These are phyloP conservation scores for Pseudonitzschia pungens DNA, from an alignment of 108 stramenopile species.

Conservation along the genomic window DNA sequence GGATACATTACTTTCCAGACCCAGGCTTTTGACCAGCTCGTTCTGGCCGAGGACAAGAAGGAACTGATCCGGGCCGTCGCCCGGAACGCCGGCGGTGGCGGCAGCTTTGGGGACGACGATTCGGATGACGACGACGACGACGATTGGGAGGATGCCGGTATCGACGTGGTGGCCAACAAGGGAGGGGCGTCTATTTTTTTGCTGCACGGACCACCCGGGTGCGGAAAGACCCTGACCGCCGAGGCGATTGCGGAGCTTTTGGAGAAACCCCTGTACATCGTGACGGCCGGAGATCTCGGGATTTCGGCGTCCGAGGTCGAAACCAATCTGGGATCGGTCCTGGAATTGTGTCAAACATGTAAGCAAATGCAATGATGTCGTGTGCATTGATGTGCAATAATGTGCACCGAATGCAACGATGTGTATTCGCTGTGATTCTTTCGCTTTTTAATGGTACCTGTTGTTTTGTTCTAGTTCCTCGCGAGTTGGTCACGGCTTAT, in stretches of 20 bases:
- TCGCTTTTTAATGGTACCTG: too few species aligned
- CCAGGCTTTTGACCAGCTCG: conserved; percentile 62
- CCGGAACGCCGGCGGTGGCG: conserved; percentile 52
- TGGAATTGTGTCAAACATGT: conserved; percentile 49
- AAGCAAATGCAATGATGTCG: too few species aligned
- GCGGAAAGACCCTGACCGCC: conserved; percentile 66
- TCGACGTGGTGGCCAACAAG: conserved; percentile 77
- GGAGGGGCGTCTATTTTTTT: conserved; percentile 61
- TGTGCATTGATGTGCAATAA: too few species aligned
- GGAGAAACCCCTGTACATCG: conserved; percentile 59
- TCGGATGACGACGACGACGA: conserved; percentile 21
- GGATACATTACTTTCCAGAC: conserved; percentile 67
- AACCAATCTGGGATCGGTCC: conserved; percentile 52
- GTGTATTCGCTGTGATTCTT: too few species aligned
- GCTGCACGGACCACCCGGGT: conserved; percentile 53
- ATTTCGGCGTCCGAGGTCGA: conserved; percentile 73
- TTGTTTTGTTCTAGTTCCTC: too few species aligned
- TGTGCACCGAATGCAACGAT: too few species aligned
- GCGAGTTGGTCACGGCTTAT: too few species aligned
- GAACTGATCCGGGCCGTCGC: conserved; percentile 73
- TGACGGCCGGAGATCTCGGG: conserved; percentile 68
- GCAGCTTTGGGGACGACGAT: conserved; percentile 12
- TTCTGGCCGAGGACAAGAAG: conserved; percentile 61
- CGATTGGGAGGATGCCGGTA: conserved; percentile 50
- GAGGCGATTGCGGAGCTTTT: conserved; percentile 60